phyloP scores from a whole-genome alignment of 495 filamentous ascomycete species.

The Baudoinia panamericana region DNA sequence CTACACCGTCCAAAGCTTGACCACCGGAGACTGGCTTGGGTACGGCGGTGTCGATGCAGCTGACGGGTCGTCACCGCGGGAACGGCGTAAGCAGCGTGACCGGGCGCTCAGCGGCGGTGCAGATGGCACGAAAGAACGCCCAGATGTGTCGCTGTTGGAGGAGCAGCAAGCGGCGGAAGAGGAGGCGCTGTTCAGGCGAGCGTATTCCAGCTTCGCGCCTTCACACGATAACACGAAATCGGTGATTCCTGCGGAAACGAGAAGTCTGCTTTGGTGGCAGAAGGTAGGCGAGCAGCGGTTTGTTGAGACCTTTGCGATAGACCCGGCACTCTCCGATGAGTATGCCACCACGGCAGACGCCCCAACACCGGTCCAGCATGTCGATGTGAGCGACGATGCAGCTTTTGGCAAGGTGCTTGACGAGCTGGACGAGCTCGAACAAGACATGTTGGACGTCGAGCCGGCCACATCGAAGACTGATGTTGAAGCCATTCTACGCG shows the following conservation, averaged over 20 bases:
- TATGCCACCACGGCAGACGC: not conserved
- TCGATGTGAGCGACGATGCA: constrained; percentile 8
- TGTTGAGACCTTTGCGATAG: constrained; percentile 37
- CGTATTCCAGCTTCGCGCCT: constrained; percentile 81
- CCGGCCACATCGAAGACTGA: constrained; percentile 50
- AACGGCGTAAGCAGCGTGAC: constrained; percentile 56
- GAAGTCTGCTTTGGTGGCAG: constrained; percentile 79
- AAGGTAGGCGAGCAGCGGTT: constrained; percentile 52
- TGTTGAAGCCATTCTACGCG: constrained; percentile 48
- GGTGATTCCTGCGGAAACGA: constrained; percentile 54
- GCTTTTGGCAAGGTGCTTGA: constrained; percentile 35
- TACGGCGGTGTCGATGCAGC: constrained; percentile 42
- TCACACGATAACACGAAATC: constrained; percentile 65
- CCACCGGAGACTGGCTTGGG: constrained; percentile 54
- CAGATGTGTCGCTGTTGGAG: not conserved
- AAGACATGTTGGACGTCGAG: constrained; percentile 28
- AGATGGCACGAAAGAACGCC: constrained; percentile 33
- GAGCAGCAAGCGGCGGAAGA: constrained; percentile 47
- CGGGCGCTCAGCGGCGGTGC: constrained; percentile 57
- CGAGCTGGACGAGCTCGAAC: constrained; percentile 16
- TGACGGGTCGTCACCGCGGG: constrained; percentile 42
- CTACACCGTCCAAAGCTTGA: constrained; percentile 42
- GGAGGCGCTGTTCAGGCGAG: constrained; percentile 64
- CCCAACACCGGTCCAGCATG: not conserved
- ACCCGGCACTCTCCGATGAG: constrained; percentile 33